These are phyloP conservation scores for Cynanchum wilfordii DNA, from an alignment of 257 asterid genomes.

Conservation along the genomic window DNA sequence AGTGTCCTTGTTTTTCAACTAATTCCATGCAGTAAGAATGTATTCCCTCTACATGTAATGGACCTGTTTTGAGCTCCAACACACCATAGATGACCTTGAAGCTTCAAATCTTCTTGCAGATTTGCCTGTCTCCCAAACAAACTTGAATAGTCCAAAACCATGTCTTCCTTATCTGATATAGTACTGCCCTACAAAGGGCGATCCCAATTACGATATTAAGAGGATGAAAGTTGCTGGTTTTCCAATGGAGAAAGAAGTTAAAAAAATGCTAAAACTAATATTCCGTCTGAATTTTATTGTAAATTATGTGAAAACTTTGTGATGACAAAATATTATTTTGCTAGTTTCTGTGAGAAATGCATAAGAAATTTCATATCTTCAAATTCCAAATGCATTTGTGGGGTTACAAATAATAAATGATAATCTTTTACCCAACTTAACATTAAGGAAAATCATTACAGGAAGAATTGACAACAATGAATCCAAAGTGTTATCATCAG, in stretches of 20 bases:
- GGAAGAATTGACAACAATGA: constrained; percentile 23
- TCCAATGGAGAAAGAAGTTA: constrained; percentile 78
- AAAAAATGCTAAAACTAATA: constrained; percentile 56
- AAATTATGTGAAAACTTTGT: constrained; percentile 85
- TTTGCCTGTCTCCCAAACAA: constrained; percentile 79
- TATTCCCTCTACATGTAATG: constrained; percentile 53
- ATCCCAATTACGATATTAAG: constrained; percentile 66
- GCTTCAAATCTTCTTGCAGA: constrained; percentile 64
- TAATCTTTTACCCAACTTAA: too few relatives aligned
- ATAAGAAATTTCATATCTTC: too few relatives aligned
- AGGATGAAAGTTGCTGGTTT: constrained; percentile 57
- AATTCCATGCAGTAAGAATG: constrained; percentile 56
- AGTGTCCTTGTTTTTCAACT: constrained; percentile 8
- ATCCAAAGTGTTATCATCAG: too few relatives aligned
- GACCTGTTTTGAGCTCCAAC: constrained; percentile 59
- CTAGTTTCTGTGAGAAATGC: constrained; percentile 84
- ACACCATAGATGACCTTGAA: constrained; percentile 95
- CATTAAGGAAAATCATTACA: too few relatives aligned
- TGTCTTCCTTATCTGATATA: constrained; percentile 52
- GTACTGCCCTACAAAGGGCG: constrained; percentile 95
- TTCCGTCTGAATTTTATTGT: constrained; percentile 75
- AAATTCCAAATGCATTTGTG: too few relatives aligned
- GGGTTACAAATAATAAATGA: too few relatives aligned
- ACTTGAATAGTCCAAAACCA: constrained; percentile 61
- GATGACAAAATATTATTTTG: constrained; percentile 82